Evolutionary conservation across 805 yeast species (phyloP).

Genomic region (Kodamaea laetipori): DNA sequence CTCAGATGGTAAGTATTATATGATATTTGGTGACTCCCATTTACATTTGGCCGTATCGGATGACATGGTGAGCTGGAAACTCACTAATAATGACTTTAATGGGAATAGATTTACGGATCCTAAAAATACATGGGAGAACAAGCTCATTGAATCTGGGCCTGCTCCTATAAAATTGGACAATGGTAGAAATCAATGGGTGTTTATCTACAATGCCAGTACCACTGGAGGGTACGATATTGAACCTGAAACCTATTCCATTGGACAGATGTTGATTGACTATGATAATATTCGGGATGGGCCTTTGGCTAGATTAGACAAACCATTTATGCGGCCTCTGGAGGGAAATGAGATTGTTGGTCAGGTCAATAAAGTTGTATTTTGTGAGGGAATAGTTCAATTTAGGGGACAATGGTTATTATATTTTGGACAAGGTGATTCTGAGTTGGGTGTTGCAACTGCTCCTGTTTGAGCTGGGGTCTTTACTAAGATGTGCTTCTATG

Average conservation of each 20-base stretch:
- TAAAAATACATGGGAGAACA: slow-evolving; percentile 33
- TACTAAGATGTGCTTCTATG: no score
- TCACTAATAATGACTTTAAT: slow-evolving; percentile 22
- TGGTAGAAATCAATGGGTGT: slow-evolving; percentile 35
- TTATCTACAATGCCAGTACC: slow-evolving; percentile 43
- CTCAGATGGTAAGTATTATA: slow-evolving; percentile 39
- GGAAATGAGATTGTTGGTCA: slow-evolving; percentile 41
- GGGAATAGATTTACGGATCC: slow-evolving; percentile 30
- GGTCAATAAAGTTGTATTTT: slow-evolving; percentile 44
- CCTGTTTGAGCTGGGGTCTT: background rate
- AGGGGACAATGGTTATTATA: slow-evolving; percentile 44
- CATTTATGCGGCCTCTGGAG: slow-evolving; percentile 36
- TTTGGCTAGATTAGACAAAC: slow-evolving; percentile 38
- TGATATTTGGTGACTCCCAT: slow-evolving; percentile 47
- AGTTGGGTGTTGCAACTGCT: slow-evolving; percentile 44
- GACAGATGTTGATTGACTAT: slow-evolving; percentile 45
- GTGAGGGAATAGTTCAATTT: slow-evolving; percentile 46
- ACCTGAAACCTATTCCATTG: slow-evolving; percentile 35
- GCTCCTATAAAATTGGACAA: slow-evolving; percentile 41
- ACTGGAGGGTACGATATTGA: slow-evolving; percentile 35
- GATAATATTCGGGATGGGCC: slow-evolving; percentile 39
- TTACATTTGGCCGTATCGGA: slow-evolving; percentile 39
- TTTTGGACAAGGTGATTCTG: slow-evolving; percentile 47
- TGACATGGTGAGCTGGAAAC: slow-evolving; percentile 38
- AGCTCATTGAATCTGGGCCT: slow-evolving; percentile 44